phyloP scores from a whole-genome alignment of 2,329 filamentous ascomycete species.

The Alternaria conjuncta region DNA sequence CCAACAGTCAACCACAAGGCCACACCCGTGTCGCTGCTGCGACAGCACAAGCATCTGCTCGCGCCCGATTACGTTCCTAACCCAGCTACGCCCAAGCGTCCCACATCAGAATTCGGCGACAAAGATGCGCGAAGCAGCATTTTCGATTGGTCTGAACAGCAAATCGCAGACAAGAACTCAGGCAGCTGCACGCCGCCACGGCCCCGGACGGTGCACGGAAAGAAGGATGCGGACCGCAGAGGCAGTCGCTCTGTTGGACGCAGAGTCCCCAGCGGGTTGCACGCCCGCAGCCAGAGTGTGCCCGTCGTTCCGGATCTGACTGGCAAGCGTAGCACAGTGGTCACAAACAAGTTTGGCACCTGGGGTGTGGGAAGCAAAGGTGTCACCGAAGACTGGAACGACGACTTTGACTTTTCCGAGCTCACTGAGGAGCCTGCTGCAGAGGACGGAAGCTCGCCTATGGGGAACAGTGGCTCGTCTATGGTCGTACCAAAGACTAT shows the following conservation, averaged over 20 bases:
- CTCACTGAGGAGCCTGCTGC: conserved; percentile 49
- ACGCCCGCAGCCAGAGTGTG: conserved; percentile 82
- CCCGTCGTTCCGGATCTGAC: conserved; percentile 69
- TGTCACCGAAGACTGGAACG: conserved; percentile 86
- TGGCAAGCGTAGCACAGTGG: conserved; percentile 61
- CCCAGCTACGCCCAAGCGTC: conserved; percentile 48
- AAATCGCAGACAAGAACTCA: conserved; percentile 66
- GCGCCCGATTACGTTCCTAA: conserved; percentile 44
- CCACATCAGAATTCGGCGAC: conserved; percentile 46
- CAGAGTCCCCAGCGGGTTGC: conserved; percentile 70
- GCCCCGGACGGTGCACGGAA: conserved; percentile 77
- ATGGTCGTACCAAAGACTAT: conserved; percentile 83
- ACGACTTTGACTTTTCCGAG: conserved; percentile 81
- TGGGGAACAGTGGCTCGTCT: conserved; percentile 53
- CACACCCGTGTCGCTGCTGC: conserved; percentile 42
- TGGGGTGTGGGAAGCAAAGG: conserved; percentile 82
- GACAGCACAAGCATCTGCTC: conserved; percentile 40
- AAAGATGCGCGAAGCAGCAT: conserved; percentile 66
- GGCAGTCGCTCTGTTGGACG: conserved; percentile 72
- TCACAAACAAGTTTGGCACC: conserved; percentile 76
- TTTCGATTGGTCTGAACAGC: conserved; percentile 79
- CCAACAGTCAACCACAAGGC: conserved; percentile 40
- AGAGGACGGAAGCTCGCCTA: conserved; percentile 46
- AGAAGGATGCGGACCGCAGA: conserved; percentile 73
- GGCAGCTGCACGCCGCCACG: conserved; percentile 65